Percentiles rank a stretch among this genome's conserved stretches.
These are phyloP conservation scores for Phytopythium vexans DNA, from an alignment of 352 stramenopile species.

Conservation along the genomic window DNA sequence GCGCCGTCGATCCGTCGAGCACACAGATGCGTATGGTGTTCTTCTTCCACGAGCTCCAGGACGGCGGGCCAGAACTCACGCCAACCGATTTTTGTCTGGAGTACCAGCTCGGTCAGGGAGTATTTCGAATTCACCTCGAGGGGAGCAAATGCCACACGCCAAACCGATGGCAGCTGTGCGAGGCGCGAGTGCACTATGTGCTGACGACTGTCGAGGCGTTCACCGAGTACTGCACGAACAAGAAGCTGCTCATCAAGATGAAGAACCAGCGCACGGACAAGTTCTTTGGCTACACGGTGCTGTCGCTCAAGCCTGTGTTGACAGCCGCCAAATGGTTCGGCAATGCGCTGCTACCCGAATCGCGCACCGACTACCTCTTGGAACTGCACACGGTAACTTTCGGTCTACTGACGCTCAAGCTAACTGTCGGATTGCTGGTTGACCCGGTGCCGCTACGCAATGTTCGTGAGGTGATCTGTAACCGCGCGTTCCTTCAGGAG, in stretches of 20 bases:
- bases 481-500: constrained; percentile 53
- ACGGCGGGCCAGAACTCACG: constrained; percentile 45
- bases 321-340: constrained; percentile 56
- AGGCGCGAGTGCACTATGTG: constrained; percentile 67
- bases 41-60: constrained; percentile 84
- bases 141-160: constrained; percentile 76
- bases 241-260: constrained; percentile 69
- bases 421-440: constrained; percentile 66
- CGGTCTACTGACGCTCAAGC: constrained; percentile 68
- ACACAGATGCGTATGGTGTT: constrained; percentile 66
- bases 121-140: constrained; percentile 59
- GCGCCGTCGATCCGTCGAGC: constrained; percentile 70
- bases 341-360: constrained; percentile 46
- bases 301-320: constrained; percentile 54
- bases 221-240: constrained; percentile 59
- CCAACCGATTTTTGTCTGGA: constrained; percentile 74
- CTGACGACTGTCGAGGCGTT: constrained; percentile 66
- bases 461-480: constrained; percentile 49
- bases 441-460: constrained; percentile 51
- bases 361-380: constrained; percentile 57
- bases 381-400: constrained; percentile 58
- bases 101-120: constrained; percentile 69
- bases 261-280: constrained; percentile 32
- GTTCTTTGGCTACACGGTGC: constrained; percentile 51
- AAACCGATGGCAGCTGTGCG: constrained; percentile 82